A percentile compares a stretch with the other conserved stretches of the same genome.
Conservation (phyloP, 257 asterid species). For the Perilla frutescens region DNA sequence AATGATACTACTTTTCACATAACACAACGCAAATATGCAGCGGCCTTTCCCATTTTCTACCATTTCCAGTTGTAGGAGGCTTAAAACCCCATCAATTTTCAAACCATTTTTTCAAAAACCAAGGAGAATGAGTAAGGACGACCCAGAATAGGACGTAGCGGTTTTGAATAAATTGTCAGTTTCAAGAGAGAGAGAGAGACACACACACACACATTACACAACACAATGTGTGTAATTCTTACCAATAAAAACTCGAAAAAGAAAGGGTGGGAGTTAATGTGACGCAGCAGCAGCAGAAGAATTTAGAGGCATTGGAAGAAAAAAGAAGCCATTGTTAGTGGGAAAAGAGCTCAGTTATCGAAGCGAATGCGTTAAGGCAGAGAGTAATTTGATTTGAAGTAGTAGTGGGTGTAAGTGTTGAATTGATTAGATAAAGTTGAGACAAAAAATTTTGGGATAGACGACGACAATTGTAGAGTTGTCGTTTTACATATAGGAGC, state of each 20-base stretch:
- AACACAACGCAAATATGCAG: constrained; percentile 20
- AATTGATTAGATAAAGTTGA: constrained; percentile 5
- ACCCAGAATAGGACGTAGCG: constrained; percentile 25
- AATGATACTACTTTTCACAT: not conserved
- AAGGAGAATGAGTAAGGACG: constrained; percentile 13
- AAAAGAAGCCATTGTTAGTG: constrained; percentile 27
- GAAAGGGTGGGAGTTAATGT: not conserved
- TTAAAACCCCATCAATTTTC: not conserved
- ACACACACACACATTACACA: not conserved
- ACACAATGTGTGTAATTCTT: constrained; percentile 36
- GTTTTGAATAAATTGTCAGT: constrained; percentile 31
- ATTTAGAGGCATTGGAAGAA: constrained; percentile 20
- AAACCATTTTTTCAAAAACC: constrained; percentile 3
- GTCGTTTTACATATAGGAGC: constrained; percentile 36
- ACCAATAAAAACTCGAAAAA: constrained; percentile 46
- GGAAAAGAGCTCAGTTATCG: constrained; percentile 31
- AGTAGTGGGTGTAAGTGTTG: constrained; percentile 24
- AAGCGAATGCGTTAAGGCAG: constrained; percentile 21
- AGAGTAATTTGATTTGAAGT: not conserved
- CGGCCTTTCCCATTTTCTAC: constrained; percentile 5
- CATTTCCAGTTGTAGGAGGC: constrained; percentile 4
- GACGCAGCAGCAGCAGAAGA: constrained; percentile 17
- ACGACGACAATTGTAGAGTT: constrained; percentile 25
- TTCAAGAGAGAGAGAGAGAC: constrained; percentile 22
- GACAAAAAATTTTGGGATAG: constrained; percentile 34